These are phyloP conservation scores for Claviceps sp. DNA, from an alignment of 2,329 filamentous ascomycete genomes.

Conservation along the genomic window DNA sequence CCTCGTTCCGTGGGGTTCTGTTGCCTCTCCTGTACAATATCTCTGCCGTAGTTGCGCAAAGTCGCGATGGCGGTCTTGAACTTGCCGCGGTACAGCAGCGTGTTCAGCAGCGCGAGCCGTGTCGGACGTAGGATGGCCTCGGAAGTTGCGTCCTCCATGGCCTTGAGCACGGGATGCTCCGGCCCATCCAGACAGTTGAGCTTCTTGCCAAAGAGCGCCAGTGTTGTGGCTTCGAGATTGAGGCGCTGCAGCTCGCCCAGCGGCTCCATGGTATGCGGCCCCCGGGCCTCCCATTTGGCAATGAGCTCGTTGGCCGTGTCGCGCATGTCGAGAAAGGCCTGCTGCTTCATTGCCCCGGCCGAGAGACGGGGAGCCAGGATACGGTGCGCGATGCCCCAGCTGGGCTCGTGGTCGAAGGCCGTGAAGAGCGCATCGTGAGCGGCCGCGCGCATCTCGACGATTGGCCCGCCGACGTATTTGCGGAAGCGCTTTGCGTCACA, in stretches of 20 bases:
- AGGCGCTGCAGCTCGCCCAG: conserved; percentile 38
- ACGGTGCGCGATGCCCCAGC: conserved; percentile 37
- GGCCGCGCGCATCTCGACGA: conserved; percentile 36
- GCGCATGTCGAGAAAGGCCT: conserved; percentile 32
- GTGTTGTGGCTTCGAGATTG: conserved; percentile 36
- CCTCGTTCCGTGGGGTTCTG: conserved; percentile 39
- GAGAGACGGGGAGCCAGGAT: conserved; percentile 35
- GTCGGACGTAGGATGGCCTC: conserved; percentile 43
- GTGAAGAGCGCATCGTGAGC: conserved; percentile 41
- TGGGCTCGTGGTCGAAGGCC: conserved; percentile 32
- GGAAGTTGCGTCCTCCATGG: conserved; percentile 40
- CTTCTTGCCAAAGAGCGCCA: conserved; percentile 37
- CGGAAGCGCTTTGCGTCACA: conserved; percentile 41
- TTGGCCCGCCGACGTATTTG: conserved; percentile 38
- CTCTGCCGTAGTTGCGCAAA: conserved; percentile 41
- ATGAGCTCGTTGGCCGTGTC: conserved; percentile 35
- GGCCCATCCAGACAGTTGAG: conserved; percentile 32
- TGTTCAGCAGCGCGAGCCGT: conserved; percentile 36
- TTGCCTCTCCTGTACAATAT: conserved; percentile 43
- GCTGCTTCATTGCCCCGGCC: conserved; percentile 17
- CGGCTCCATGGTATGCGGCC: conserved; percentile 24
- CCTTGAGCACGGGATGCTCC: conserved; percentile 34
- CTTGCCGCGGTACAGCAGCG: conserved; percentile 36
- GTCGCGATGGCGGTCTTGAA: conserved; percentile 38
- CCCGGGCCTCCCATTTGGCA: conserved; percentile 30